A percentile compares a stretch with the other conserved stretches of the same genome.
phyloP scores from a whole-genome alignment of 257 asterid species.

The Jacaranda copaia region DNA sequence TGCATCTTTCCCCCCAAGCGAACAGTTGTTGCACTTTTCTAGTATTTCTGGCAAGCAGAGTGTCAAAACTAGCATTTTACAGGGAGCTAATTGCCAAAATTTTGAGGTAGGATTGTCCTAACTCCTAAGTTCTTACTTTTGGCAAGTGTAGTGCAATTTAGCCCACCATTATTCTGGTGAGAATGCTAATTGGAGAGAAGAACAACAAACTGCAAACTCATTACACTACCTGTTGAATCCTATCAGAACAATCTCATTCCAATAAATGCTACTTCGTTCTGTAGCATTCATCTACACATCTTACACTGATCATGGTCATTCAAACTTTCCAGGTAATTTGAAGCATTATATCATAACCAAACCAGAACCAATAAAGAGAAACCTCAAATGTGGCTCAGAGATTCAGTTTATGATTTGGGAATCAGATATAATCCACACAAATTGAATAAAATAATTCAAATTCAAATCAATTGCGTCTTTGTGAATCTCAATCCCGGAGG shows the following conservation, averaged over 20 bases:
- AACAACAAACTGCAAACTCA: neutral
- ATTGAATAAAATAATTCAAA: neutral
- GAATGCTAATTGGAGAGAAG: neutral
- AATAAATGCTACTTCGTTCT: neutral
- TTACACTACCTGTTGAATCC: neutral
- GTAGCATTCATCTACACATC: neutral
- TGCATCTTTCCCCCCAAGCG: neutral
- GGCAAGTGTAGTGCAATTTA: no score
- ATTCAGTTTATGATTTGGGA: neutral
- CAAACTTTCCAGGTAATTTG: slow-evolving; percentile 1
- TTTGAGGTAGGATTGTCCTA: no score
- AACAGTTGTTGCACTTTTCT: no score
- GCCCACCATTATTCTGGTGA: neutral
- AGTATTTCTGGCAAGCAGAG: neutral
- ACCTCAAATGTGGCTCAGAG: neutral
- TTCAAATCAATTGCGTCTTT: neutral
- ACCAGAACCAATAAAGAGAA: neutral
- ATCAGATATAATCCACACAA: neutral
- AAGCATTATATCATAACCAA: slow-evolving; percentile 10
- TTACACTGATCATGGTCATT: neutral
- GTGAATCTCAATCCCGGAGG: neutral
- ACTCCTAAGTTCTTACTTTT: neutral
- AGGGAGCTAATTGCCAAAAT: neutral
- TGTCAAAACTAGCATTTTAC: neutral
- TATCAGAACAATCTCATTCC: neutral